Percentiles rank a stretch among this genome's conserved stretches.
phyloP scores from a whole-genome alignment of 441 rosid species.

The Aleurites moluccanus region DNA sequence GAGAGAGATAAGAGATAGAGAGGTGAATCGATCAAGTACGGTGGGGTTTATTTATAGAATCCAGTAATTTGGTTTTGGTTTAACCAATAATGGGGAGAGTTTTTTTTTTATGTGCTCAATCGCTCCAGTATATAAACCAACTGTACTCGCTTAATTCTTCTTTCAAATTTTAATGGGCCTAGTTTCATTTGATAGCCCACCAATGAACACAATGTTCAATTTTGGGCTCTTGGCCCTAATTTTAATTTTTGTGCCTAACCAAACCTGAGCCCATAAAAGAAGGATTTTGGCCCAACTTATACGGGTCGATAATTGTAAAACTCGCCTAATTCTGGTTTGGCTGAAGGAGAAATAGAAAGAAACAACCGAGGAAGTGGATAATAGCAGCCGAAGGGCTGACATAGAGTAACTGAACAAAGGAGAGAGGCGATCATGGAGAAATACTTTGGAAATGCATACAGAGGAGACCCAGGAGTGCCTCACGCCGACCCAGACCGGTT shows the following conservation, averaged over 20 bases:
- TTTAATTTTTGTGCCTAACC: no score
- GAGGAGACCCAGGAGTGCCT: slow-evolving; percentile 95
- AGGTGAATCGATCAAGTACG: not conserved
- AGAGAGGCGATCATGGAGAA: slow-evolving; percentile 59
- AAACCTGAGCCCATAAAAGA: no score
- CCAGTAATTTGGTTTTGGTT: not conserved
- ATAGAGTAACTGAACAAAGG: not conserved
- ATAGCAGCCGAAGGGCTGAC: not conserved
- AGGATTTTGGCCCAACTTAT: no score
- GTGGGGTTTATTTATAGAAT: slow-evolving; percentile 2
- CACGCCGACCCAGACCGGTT: slow-evolving; percentile 70
- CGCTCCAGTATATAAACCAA: not conserved
- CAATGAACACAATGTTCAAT: no score
- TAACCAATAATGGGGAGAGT: not conserved
- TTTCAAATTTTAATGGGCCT: not conserved
- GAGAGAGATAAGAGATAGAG: not conserved
- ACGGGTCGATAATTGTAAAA: no score
- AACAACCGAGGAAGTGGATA: no score
- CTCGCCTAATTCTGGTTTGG: no score
- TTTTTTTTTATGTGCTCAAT: not conserved
- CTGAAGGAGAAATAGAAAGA: no score
- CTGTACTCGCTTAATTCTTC: not conserved
- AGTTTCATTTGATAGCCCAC: no score
- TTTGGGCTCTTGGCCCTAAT: no score
- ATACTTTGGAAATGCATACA: slow-evolving; percentile 82